Evolutionary conservation across 2,329 filamentous ascomycete genomes (phyloP).

Genomic region (Pyrenochaeta sp.): DNA sequence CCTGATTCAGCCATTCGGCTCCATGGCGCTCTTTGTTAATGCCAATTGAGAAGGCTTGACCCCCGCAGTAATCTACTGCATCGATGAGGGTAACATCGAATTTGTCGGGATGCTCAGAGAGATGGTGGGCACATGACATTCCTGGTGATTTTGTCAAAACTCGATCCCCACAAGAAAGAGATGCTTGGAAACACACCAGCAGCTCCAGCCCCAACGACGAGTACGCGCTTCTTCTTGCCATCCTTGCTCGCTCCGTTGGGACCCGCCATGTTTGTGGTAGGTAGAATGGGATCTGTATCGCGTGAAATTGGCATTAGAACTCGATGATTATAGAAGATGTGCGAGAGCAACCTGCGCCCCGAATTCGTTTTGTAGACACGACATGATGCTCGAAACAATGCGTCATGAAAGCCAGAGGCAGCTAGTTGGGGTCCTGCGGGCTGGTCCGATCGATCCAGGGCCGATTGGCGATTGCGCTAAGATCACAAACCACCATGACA

Average conservation of each 20-base stretch:
- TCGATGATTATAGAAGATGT: not conserved
- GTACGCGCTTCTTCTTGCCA: slow-evolving; percentile 44
- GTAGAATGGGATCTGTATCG: slow-evolving; percentile 42
- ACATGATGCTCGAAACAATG: slow-evolving; percentile 28
- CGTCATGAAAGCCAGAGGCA: slow-evolving; percentile 43
- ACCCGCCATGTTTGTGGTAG: slow-evolving; percentile 42
- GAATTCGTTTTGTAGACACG: slow-evolving; percentile 25
- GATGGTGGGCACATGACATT: slow-evolving; percentile 72
- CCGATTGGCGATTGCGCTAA: slow-evolving; percentile 1
- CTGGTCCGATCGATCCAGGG: slow-evolving; percentile 6
- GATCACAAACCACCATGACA: slow-evolving; percentile 7
- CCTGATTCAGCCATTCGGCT: slow-evolving; percentile 68
- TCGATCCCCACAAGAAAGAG: not conserved
- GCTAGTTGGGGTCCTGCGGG: slow-evolving; percentile 24
- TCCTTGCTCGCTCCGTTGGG: slow-evolving; percentile 30
- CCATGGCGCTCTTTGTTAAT: slow-evolving; percentile 65
- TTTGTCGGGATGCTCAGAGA: slow-evolving; percentile 70
- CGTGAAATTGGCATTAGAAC: slow-evolving; percentile 26
- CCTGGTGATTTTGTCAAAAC: slow-evolving; percentile 41
- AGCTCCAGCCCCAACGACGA: slow-evolving; percentile 52
- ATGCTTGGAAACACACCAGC: slow-evolving; percentile 39
- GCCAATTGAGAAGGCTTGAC: slow-evolving; percentile 67
- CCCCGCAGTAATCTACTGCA: slow-evolving; percentile 65
- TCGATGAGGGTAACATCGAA: slow-evolving; percentile 63
- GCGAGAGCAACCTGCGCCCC: not conserved